Percentiles rank a stretch among this genome's conserved stretches.
These are phyloP conservation scores for Trichocomaceae sp. DNA, from an alignment of 2,329 filamentous ascomycete species.

Conservation along the genomic window DNA sequence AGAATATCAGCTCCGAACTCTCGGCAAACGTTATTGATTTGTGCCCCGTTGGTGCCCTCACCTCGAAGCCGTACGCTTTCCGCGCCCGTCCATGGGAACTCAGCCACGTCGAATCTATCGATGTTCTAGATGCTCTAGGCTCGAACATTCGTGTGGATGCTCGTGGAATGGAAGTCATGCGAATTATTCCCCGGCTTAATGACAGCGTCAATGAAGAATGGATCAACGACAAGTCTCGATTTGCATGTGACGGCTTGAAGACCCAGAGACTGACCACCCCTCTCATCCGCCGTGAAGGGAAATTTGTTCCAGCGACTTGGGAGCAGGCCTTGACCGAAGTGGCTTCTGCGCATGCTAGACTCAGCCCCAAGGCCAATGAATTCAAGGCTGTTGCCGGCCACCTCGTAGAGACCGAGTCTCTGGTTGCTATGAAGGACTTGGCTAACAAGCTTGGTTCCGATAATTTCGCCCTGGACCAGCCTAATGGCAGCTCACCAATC, in stretches of 20 bases:
- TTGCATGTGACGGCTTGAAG: slow-evolving; percentile 93
- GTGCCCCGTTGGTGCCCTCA: slow-evolving; percentile 92
- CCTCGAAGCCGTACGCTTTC: slow-evolving; percentile 97
- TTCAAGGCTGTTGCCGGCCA: slow-evolving; percentile 93
- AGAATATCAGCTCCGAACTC: slow-evolving; percentile 86
- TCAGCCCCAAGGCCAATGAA: slow-evolving; percentile 81
- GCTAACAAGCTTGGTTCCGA: slow-evolving; percentile 95
- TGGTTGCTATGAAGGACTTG: slow-evolving; percentile 95
- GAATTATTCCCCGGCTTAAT: slow-evolving; percentile 84
- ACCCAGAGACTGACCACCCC: slow-evolving; percentile 93
- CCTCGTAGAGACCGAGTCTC: slow-evolving; percentile 81
- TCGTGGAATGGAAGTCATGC: slow-evolving; percentile 92
- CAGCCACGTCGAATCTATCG: slow-evolving; percentile 91
- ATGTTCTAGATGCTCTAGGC: slow-evolving; percentile 85
- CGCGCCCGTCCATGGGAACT: slow-evolving; percentile 94
- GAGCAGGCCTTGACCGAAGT: slow-evolving; percentile 91
- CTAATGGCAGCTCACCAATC: slow-evolving; percentile 71
- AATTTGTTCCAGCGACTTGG: slow-evolving; percentile 90
- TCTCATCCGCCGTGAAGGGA: slow-evolving; percentile 76
- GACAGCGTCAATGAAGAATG: slow-evolving; percentile 99
- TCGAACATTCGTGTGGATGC: slow-evolving; percentile 94
- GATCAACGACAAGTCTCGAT: slow-evolving; percentile 98
- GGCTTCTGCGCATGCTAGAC: slow-evolving; percentile 67
- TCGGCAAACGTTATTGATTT: slow-evolving; percentile 98
- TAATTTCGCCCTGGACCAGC: slow-evolving; percentile 88